Evolutionary conservation across 2,329 filamentous ascomycete genomes (phyloP), one percentile per base, ranked within the genome.

Genomic region (Epichloe amarillans): DNA sequence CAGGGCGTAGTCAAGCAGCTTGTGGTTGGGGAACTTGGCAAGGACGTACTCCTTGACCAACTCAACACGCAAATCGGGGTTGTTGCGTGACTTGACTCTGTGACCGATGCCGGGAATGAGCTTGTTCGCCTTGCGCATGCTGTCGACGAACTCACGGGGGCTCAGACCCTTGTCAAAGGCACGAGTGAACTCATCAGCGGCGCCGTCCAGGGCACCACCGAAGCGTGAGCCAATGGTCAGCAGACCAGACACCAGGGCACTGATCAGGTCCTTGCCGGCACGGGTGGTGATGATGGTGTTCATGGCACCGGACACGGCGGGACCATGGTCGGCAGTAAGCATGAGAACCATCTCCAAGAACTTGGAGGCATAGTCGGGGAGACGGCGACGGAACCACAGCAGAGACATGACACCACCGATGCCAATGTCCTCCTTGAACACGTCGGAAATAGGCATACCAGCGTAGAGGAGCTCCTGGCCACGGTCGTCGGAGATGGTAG

Each of bases 281-380:
- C 93, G 88, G 54, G 93, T 98, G 56, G 93, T 98, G 70, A 98
- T 97, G 70, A 98, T 98, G 69, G 93, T 98, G 84, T 98, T 98
- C 93, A 98, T 98, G 71, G 93, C 93, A 80, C 93, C 93, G 62
- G 93, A 98, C 62, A 98, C 93, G 62, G 93, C 93, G 50, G 93
- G 93, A 73, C 93, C 93, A 83, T 98, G 93, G 68, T 98, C 93
- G 63, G 93, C 93, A 66, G 93, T 98, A 66, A 98, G 83, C 93
- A 98, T 98, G 70, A 98, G 91, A 59, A 98, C 93, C 93, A 98
- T 98, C 80, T 98, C 93, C 61, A 98, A 76, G 80, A 98, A 98
- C 76, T 95, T 95, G 80, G 88, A 94, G 65, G 93, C 93, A 69
- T 96, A 97, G 66, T 85, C 77, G 57, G 93, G 93, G 56, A 98